Conservation (phyloP, 768 basidiomycete species). For the Peribolospora kevripleyi region DNA sequence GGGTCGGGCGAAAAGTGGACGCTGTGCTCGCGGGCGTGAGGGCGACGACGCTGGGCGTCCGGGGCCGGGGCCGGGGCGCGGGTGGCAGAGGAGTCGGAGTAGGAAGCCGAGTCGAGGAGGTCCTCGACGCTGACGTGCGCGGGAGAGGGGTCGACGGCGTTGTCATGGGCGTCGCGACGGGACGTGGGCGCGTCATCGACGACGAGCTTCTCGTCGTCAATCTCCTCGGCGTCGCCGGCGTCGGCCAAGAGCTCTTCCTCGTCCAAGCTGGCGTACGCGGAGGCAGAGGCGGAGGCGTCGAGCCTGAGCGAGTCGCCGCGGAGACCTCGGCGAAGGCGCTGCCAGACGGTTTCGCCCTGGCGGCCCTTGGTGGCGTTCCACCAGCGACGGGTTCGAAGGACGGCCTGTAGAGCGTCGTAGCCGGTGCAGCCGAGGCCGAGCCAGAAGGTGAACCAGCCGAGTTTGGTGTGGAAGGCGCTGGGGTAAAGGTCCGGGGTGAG, state of each 20-base stretch:
- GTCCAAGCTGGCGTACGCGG: not conserved
- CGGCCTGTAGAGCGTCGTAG: slow-evolving; percentile 28
- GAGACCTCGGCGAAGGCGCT: not conserved
- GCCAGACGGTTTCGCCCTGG: not conserved
- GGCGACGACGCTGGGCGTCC: too few relatives aligned
- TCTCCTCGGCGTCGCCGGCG: slow-evolving; percentile 1
- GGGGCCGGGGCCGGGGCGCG: too few relatives aligned
- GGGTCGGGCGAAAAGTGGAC: too few relatives aligned
- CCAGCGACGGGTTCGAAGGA: not conserved
- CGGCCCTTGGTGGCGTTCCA: not conserved
- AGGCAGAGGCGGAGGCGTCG: not conserved
- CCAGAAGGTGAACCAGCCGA: slow-evolving; percentile 36
- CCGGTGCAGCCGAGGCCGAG: slow-evolving; percentile 27
- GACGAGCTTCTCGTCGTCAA: too few relatives aligned
- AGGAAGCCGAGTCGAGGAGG: slow-evolving; percentile 1
- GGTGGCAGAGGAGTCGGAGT: too few relatives aligned
- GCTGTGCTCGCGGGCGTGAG: too few relatives aligned
- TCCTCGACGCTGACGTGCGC: slow-evolving; percentile 7
- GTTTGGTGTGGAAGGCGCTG: slow-evolving; percentile 33
- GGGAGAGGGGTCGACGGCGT: not conserved
- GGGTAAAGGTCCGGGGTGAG: slow-evolving; percentile 52
- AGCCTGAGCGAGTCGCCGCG: not conserved
- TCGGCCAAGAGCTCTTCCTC: not conserved
- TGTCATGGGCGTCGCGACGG: not conserved
- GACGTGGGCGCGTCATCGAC: not conserved